Evolutionary conservation across 164 flowering plant species (phyloP).

Genomic region (Liriodendron chinense): DNA sequence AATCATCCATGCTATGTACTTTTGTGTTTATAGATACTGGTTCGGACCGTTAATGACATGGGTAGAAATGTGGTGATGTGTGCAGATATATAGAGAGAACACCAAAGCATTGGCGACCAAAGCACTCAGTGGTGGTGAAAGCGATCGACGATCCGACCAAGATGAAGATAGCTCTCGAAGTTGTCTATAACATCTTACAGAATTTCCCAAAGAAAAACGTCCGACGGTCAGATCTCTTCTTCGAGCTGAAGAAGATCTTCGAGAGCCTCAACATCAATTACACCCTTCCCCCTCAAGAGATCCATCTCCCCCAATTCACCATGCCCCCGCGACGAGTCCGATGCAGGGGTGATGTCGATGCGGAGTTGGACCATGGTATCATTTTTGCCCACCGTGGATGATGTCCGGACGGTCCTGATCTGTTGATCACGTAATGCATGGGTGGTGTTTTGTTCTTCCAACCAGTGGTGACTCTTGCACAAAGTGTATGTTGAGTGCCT

Average conservation of each 20-base stretch:
- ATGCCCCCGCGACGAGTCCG: neutral
- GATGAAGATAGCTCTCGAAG: constrained; percentile 39
- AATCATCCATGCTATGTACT: no score
- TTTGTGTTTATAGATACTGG: no score
- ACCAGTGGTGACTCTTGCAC: no score
- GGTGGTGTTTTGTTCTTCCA: no score
- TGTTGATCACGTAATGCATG: no score
- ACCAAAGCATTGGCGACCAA: constrained; percentile 46
- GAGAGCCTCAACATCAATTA: constrained; percentile 41
- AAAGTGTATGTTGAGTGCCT: no score
- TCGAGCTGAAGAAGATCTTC: constrained; percentile 45
- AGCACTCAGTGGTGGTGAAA: constrained; percentile 35
- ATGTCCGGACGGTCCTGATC: no score
- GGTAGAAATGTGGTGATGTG: no score
- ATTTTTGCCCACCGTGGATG: no score
- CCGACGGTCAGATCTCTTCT: constrained; percentile 40
- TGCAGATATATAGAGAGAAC: constrained; percentile 49
- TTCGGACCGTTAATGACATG: no score
- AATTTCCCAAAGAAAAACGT: constrained; percentile 33
- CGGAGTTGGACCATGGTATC: no score
- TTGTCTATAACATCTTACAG: constrained; percentile 53
- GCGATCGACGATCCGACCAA: constrained; percentile 45
- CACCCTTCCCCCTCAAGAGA: constrained; percentile 47
- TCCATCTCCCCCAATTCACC: constrained; percentile 23
- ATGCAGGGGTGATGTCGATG: no score